Percentiles rank a stretch among this genome's conserved stretches.
Evolutionary conservation across 345 rosid genomes (phyloP).

Genomic region (Heritiera littoralis): DNA sequence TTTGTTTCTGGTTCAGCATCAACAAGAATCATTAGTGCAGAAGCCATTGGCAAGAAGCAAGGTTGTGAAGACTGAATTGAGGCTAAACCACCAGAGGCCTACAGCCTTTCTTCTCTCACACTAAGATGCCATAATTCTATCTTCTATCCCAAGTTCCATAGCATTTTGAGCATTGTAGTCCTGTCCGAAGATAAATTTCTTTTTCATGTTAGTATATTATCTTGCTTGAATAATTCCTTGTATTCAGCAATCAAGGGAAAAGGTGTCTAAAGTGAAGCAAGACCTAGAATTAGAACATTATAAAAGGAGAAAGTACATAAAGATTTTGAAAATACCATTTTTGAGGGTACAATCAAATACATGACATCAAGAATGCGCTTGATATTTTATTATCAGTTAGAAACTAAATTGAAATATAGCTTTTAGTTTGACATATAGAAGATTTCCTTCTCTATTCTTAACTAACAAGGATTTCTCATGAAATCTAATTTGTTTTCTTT

Average conservation of each 20-base stretch:
- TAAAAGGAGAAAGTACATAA: background rate
- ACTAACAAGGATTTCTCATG: too few species aligned
- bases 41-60: background rate
- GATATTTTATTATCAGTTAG: background rate
- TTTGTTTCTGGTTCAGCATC: background rate
- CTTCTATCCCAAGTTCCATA: slow-evolving; percentile 6
- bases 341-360: background rate
- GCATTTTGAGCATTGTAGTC: background rate
- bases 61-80: background rate
- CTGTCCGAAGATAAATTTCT: slow-evolving; percentile 5
- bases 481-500: too few species aligned
- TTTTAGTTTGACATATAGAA: background rate
- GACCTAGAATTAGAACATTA: background rate
- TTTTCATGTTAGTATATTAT: background rate
- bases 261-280: background rate
- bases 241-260: background rate
- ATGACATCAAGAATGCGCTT: background rate
- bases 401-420: background rate
- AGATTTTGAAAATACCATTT: slow-evolving; percentile 3
- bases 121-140: background rate
- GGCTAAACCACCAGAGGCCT: background rate
- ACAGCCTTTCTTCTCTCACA: background rate
- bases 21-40: slow-evolving; percentile 1
- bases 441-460: background rate
- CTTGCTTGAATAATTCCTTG: slow-evolving; percentile 3